phyloP scores from a whole-genome alignment of 2,329 filamentous ascomycete species.

The Colletotrichum theobromicola region DNA sequence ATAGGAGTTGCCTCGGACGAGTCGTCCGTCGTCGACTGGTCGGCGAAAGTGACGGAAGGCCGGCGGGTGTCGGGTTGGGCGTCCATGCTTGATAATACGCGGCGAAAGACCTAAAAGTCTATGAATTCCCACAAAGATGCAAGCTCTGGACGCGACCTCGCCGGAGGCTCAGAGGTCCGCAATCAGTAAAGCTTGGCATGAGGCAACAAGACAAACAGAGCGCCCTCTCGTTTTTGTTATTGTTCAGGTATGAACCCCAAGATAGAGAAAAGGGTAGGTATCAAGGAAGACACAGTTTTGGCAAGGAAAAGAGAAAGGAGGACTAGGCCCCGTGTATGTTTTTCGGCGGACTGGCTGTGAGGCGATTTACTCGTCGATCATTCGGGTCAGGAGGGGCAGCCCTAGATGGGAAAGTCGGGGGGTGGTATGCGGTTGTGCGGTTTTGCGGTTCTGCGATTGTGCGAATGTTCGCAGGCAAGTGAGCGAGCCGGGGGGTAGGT shows the following conservation, averaged over 20 bases:
- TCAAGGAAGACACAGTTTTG: neutral
- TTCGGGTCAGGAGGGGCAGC: neutral
- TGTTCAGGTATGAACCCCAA: neutral
- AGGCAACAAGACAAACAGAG: neutral
- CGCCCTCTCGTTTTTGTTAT: neutral
- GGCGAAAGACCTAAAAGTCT: slow-evolving; percentile 12
- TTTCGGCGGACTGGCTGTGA: neutral
- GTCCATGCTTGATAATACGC: neutral
- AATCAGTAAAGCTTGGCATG: slow-evolving; percentile 9
- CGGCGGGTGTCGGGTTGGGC: neutral
- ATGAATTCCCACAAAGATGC: neutral
- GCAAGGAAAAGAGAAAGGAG: neutral
- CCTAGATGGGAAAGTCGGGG: neutral
- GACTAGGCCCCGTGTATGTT: neutral
- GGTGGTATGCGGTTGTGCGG: slow-evolving; percentile 1
- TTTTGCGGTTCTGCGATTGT: neutral
- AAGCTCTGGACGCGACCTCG: slow-evolving; percentile 12
- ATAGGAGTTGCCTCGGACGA: slow-evolving; percentile 14
- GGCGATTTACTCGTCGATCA: neutral
- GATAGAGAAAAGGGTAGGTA: neutral
- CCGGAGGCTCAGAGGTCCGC: slow-evolving; percentile 12
- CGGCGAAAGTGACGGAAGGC: slow-evolving; percentile 4
- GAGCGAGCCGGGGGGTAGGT: neutral
- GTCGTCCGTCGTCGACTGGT: neutral
- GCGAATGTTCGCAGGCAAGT: neutral